Evolutionary conservation across 225 moss, liverwort and hornwort species (phyloP).

Genomic region (Marchantia polymorpha): DNA sequence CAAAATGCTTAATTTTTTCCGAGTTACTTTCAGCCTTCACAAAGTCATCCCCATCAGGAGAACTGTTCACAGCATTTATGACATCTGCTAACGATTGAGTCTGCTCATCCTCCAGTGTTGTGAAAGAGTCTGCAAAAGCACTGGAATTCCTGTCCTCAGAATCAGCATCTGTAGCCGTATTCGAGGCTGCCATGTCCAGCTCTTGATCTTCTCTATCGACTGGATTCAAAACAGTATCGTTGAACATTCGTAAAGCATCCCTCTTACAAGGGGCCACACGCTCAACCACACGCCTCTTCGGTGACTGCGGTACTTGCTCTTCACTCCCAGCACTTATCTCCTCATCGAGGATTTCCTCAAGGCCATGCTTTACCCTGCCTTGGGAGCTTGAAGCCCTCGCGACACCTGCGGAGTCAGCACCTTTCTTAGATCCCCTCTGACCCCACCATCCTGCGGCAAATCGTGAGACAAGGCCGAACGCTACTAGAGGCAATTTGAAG

Average conservation of each 20-base stretch:
- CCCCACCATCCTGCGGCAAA: slow-evolving; percentile 78
- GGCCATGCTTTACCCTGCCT: slow-evolving; percentile 49
- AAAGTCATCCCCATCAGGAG: slow-evolving; percentile 26
- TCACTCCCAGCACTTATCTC: slow-evolving; percentile 26
- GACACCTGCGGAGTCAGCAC: slow-evolving; percentile 21
- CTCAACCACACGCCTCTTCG: slow-evolving; percentile 50
- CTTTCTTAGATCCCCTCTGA: slow-evolving; percentile 52
- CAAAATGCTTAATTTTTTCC: slow-evolving; percentile 62
- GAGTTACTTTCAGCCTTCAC: slow-evolving; percentile 17
- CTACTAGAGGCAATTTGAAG: slow-evolving; percentile 61
- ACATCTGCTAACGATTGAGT: slow-evolving; percentile 19
- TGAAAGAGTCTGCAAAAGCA: slow-evolving; percentile 20
- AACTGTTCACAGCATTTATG: slow-evolving; percentile 20
- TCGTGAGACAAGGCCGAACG: slow-evolving; percentile 74
- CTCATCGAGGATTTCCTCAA: slow-evolving; percentile 73
- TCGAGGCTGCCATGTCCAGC: slow-evolving; percentile 21
- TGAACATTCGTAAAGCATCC: slow-evolving; percentile 24
- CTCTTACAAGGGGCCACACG: slow-evolving; percentile 24
- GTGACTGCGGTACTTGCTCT: slow-evolving; percentile 27
- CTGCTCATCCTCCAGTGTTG: slow-evolving; percentile 15
- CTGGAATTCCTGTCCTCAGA: slow-evolving; percentile 24
- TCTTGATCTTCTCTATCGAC: slow-evolving; percentile 30
- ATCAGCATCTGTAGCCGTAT: slow-evolving; percentile 20
- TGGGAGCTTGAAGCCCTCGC: slow-evolving; percentile 45
- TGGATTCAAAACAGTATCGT: slow-evolving; percentile 28